These are phyloP conservation scores for Hyaloscypha finlandica DNA, from an alignment of 495 filamentous ascomycete species.

Conservation along the genomic window DNA sequence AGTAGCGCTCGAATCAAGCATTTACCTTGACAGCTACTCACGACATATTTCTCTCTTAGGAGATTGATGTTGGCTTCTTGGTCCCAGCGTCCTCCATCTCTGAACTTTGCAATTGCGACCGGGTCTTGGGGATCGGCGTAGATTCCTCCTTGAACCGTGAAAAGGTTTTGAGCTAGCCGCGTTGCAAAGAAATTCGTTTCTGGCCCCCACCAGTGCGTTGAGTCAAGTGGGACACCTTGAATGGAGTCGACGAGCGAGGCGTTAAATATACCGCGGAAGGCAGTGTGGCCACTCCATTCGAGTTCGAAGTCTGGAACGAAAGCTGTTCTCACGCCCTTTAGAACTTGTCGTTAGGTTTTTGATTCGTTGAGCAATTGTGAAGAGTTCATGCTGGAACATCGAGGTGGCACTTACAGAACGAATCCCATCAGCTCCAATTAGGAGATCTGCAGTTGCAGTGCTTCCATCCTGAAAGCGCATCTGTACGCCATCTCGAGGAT, in stretches of 20 bases:
- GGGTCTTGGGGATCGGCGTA: conserved; percentile 41
- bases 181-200: conserved; percentile 50
- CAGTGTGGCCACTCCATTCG: conserved; percentile 46
- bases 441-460: conserved; percentile 34
- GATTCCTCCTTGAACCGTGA: conserved; percentile 47
- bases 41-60: conserved; percentile 39
- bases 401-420: conserved; percentile 27
- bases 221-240: conserved; percentile 45
- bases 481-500: conserved; percentile 25
- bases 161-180: conserved; percentile 43
- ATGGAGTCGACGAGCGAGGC: conserved; percentile 42
- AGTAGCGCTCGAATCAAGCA: neutral
- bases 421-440: conserved; percentile 40
- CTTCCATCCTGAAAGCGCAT: conserved; percentile 35
- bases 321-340: conserved; percentile 34
- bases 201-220: conserved; percentile 52
- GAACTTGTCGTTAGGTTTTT: conserved; percentile 1
- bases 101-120: conserved; percentile 37
- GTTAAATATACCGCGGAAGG: conserved; percentile 49
- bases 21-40: conserved; percentile 3
- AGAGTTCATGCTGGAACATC: neutral
- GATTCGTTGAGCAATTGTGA: neutral
- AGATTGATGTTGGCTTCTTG: conserved; percentile 41
- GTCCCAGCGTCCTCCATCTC: conserved; percentile 41
- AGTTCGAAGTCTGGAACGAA: conserved; percentile 45